A percentile compares a stretch with the other conserved stretches of the same genome.
These are phyloP conservation scores for Nigrospora sphaerica DNA, from an alignment of 2,329 filamentous ascomycete genomes.

Conservation along the genomic window DNA sequence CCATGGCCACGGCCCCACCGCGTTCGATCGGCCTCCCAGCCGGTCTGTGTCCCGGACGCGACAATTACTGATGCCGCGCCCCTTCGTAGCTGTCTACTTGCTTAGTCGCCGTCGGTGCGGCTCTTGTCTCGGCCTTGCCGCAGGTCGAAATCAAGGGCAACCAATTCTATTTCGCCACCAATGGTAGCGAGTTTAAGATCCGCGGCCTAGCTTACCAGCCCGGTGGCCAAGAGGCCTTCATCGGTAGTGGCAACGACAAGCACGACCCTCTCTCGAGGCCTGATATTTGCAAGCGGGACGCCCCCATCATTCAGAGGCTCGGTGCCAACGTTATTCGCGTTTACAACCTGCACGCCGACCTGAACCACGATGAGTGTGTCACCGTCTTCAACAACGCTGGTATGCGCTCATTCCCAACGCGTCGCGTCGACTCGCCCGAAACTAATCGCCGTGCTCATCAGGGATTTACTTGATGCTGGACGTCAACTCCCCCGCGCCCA, in stretches of 20 bases:
- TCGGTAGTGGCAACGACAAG: constrained; percentile 29
- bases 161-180: constrained; percentile 39
- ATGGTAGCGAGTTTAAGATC: constrained; percentile 54
- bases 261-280: constrained; percentile 48
- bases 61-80: too few species aligned
- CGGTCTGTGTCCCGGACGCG: too few species aligned
- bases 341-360: constrained; percentile 54
- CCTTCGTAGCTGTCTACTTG: constrained; percentile 25
- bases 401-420: too few species aligned
- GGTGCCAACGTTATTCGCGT: constrained; percentile 58
- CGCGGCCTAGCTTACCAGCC: constrained; percentile 60
- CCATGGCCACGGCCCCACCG: too few species aligned
- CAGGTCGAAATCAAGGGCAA: constrained; percentile 45
- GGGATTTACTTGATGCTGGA: constrained; percentile 57
- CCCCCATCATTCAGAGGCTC: constrained; percentile 53
- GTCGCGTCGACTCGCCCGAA: too few species aligned
- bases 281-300: constrained; percentile 51
- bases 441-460: too few species aligned
- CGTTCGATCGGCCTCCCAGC: too few species aligned
- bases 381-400: constrained; percentile 58
- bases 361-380: constrained; percentile 56
- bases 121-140: constrained; percentile 43
- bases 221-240: constrained; percentile 51
- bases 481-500: constrained; percentile 53
- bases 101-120: constrained; percentile 40